A percentile compares a stretch with the other conserved stretches of the same genome.
Conservation (phyloP, 1,284 basidiomycete species). For the Sporisorium graminicola region DNA sequence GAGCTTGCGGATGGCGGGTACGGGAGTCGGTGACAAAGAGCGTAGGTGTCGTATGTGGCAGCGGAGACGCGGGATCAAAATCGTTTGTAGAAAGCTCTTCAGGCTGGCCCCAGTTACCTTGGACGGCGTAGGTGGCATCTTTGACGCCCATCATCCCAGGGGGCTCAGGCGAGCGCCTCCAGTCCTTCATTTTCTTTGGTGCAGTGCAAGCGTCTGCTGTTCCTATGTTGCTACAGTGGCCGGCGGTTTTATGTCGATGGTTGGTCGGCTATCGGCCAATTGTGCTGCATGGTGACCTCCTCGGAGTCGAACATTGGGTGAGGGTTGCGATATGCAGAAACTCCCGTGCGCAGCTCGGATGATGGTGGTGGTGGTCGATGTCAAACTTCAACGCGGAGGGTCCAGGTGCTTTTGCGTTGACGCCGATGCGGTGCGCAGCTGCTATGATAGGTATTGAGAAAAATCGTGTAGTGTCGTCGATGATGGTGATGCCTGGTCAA, state of each 20-base stretch:
- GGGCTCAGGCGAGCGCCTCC: conserved; percentile 58
- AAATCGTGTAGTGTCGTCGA: neutral
- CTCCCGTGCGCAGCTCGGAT: neutral
- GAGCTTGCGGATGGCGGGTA: neutral
- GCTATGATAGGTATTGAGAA: neutral
- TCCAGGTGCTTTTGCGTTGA: neutral
- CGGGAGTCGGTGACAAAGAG: conserved; percentile 10
- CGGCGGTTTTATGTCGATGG: neutral
- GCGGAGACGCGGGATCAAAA: conserved; percentile 36
- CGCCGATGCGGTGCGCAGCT: neutral
- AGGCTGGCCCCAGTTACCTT: conserved; percentile 44
- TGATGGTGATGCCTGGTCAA: neutral
- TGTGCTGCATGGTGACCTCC: conserved; percentile 9
- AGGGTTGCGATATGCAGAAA: neutral
- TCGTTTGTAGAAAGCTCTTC: conserved; percentile 32
- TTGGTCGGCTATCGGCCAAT: neutral
- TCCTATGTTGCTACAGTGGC: neutral
- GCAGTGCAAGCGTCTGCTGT: neutral
- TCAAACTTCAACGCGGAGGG: neutral
- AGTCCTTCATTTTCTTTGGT: conserved; percentile 52
- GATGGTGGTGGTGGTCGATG: neutral
- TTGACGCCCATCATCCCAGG: conserved; percentile 56
- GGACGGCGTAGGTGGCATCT: conserved; percentile 15
- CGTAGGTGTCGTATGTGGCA: conserved; percentile 14
- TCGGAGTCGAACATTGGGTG: neutral